Evolutionary conservation across 1,139 yeast species (phyloP), one percentile per base, ranked within the genome.

Genomic region (Nakaseomyces sp.): DNA sequence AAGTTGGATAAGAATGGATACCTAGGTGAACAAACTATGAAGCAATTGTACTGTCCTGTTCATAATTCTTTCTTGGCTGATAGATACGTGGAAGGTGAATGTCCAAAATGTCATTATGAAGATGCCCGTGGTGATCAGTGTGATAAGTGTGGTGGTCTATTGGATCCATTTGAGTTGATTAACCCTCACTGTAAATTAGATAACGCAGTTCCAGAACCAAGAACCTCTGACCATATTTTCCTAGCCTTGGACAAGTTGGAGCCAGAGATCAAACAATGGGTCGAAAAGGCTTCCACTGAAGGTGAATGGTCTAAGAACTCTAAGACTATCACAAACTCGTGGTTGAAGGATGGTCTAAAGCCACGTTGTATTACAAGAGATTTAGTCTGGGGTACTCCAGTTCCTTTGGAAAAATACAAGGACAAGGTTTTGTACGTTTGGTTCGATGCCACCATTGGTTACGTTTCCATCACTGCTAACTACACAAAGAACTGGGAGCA

Each of bases 51-150:
- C 69, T 93, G 98, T 70, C 86, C 87, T 48, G 78, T 74, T 45
- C 98, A 91, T 67, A 72, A 87, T 35, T 89, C 95, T 5, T 91
- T 81, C 68, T 73, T 91, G 52, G 98, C 99, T 44, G 99, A 91
- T 64, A 75, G 99, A 67, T 91, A 79, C 61, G 98, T 91, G 32
- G 97, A 93, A 69, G 99, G 99, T 53, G 86, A 81, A 43, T 91
- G 99, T 71, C 98, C 98, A 49, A 82, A 82, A 66, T 91, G 99
- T 71, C 76, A 72, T 37, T 91, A 88, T 61, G 95, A 84, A 51
- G 98, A 91, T 64, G 99, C 99, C 31, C 80, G 98, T 65, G 99
- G 99, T 55, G 99, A 91, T 65, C 99, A 91, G 71, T 91, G 99
- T 75, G 99, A 91, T 66, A 83, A 82, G 58, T 91, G 99, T 72